phyloP scores from a whole-genome alignment of 2,329 filamentous ascomycete genomes.

The Nannizziopsis arthrosporioides region DNA sequence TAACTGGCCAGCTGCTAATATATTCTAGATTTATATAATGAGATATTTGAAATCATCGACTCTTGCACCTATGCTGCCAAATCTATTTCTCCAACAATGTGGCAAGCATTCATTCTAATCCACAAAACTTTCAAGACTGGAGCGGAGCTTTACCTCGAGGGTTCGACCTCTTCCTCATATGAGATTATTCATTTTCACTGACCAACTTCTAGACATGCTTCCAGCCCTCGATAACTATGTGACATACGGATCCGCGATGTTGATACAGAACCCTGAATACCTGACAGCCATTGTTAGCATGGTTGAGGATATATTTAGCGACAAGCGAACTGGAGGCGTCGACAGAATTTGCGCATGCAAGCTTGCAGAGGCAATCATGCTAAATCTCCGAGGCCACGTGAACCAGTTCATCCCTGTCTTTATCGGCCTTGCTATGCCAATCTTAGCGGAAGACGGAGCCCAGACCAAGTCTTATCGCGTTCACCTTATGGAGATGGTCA shows the following conservation, averaged over 20 bases:
- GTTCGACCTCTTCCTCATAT: constrained; percentile 18
- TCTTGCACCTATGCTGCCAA: constrained; percentile 98
- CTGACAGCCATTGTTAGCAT: constrained; percentile 82
- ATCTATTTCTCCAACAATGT: constrained; percentile 91
- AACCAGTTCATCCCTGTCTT: constrained; percentile 84
- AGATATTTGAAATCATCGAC: constrained; percentile 97
- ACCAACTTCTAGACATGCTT: constrained; percentile 61
- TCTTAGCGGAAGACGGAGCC: constrained; percentile 58
- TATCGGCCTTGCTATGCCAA: constrained; percentile 75
- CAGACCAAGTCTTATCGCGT: constrained; percentile 91
- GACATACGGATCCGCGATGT: constrained; percentile 70
- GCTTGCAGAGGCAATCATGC: constrained; percentile 91
- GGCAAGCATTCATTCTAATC: constrained; percentile 94
- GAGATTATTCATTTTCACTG: background rate
- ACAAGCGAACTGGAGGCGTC: constrained; percentile 82
- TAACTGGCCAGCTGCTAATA: background rate
- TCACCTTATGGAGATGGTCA: constrained; percentile 97
- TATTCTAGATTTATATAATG: constrained; percentile 73
- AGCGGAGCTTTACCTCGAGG: constrained; percentile 87
- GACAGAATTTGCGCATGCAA: constrained; percentile 97
- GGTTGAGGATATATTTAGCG: constrained; percentile 88
- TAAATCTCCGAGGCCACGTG: constrained; percentile 78
- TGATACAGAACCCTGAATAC: constrained; percentile 75
- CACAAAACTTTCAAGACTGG: constrained; percentile 95
- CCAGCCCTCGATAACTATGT: constrained; percentile 97